Evolutionary conservation across 768 basidiomycete genomes (phyloP).

Genomic region (Panaeolus cyanescens): DNA sequence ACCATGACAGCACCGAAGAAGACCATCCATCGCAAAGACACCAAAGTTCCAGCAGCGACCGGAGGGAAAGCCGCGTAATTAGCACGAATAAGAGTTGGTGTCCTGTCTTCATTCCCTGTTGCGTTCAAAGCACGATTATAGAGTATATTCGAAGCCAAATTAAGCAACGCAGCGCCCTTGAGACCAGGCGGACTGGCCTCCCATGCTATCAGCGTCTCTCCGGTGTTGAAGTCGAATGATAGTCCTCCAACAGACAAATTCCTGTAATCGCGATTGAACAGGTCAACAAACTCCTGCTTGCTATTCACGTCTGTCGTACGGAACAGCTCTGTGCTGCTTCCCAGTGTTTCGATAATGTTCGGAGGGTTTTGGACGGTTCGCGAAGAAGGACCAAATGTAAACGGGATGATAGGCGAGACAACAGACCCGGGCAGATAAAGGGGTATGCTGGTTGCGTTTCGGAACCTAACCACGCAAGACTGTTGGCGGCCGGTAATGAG

Average conservation of each 20-base stretch:
- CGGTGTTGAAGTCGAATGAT: slow-evolving; percentile 54
- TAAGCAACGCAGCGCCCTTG: slow-evolving; percentile 62
- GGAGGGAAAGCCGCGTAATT: slow-evolving; percentile 61
- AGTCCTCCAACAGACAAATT: slow-evolving; percentile 69
- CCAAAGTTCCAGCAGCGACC: slow-evolving; percentile 54
- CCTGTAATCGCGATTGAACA: slow-evolving; percentile 50
- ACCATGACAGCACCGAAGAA: slow-evolving; percentile 80
- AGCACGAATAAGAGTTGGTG: slow-evolving; percentile 57
- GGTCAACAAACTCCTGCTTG: slow-evolving; percentile 60
- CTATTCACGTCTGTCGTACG: slow-evolving; percentile 45
- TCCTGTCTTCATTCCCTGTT: slow-evolving; percentile 35
- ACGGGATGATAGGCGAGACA: slow-evolving; percentile 36
- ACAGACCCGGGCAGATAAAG: slow-evolving; percentile 51
- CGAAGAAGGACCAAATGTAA: slow-evolving; percentile 31
- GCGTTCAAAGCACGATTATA: slow-evolving; percentile 63
- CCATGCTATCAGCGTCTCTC: slow-evolving; percentile 67
- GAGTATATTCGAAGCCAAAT: slow-evolving; percentile 66
- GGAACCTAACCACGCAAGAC: slow-evolving; percentile 49
- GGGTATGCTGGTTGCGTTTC: slow-evolving; percentile 37
- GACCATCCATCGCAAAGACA: slow-evolving; percentile 70
- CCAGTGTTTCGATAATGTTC: slow-evolving; percentile 47
- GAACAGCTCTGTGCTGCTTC: slow-evolving; percentile 37
- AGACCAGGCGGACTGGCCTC: slow-evolving; percentile 63
- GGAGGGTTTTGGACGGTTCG: slow-evolving; percentile 57
- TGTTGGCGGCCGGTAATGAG: slow-evolving; percentile 56